These are phyloP conservation scores for Mucor plumbeus DNA, from an alignment of 371 early-diverging fungal genomes.

Conservation along the genomic window DNA sequence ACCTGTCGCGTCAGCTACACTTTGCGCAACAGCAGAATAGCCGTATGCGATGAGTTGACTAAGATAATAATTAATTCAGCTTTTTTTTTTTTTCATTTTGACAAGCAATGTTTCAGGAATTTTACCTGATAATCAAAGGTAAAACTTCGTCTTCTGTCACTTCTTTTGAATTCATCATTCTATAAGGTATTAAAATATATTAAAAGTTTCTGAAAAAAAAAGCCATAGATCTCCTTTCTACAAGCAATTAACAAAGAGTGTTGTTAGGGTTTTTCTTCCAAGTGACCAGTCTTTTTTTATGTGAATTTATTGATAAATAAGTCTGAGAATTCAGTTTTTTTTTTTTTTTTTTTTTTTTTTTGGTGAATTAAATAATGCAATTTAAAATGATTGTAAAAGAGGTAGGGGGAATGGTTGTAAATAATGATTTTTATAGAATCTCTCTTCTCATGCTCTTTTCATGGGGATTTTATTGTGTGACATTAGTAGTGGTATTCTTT, in stretches of 20 bases:
- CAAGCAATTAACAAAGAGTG: background rate
- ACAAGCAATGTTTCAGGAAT: background rate
- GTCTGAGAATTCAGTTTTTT: too few species aligned
- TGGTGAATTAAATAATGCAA: background rate
- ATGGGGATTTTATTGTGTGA: background rate
- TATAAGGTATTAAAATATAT: background rate
- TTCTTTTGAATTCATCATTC: conserved; percentile 26
- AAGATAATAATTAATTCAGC: background rate
- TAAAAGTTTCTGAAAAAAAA: background rate
- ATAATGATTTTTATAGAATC: background rate
- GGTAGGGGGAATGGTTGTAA: background rate
- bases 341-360: too few species aligned
- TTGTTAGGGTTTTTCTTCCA: too few species aligned
- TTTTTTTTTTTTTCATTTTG: background rate
- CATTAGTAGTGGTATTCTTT: background rate
- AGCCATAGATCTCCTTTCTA: too few species aligned
- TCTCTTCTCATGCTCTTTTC: background rate
- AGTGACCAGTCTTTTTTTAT: background rate
- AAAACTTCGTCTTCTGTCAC: conserved; percentile 61
- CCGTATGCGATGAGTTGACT: conserved; percentile 74
- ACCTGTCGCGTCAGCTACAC: conserved; percentile 66
- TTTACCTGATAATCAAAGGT: conserved; percentile 61
- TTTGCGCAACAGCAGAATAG: conserved; percentile 63
- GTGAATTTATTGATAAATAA: too few species aligned
- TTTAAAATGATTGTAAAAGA: background rate